Base-by-base conservation (phyloP, 495 filamentous ascomycete genomes). In the Penicillium roqueforti region DNA sequence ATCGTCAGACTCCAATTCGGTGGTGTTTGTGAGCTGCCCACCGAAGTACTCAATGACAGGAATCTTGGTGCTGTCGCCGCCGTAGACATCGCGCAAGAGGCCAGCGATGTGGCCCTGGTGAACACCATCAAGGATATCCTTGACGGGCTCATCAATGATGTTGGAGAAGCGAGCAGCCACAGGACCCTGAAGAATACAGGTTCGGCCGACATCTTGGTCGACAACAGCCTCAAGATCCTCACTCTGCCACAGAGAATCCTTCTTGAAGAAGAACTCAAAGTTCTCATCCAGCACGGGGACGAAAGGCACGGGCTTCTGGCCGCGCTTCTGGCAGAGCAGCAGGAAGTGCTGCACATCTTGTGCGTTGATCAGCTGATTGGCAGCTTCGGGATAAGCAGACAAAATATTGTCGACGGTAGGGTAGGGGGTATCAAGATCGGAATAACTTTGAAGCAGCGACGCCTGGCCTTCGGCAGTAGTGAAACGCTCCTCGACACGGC, bases 221-320 rank as follows among this genome's bases (percentile, higher is more conserved):
- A 97, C 89, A 61, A 98, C 93, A 32, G 93, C 93, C 57, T 90
- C 92, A 11, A 98, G 81, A 66, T 97, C 92, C 71, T 98, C 93
- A 0, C 92, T 96, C 72, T 98, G 93, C 93, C 93, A 98, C 25
- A 98, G 83, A n/a, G 92, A 97, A 71, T 98, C 93, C 74, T 98
- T 98, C 84, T 98, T 98, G 85, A 98, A 97, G 76, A 87, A 98
- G 70, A 91, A 95, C 68, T 97, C 93, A 45, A 98, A 97, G 59
- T 88, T 92, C 50, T 95, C 92, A 68, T 98, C 93, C 26, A 98
- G 79, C 4, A 85, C 78, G 11, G 93, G 93, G 44, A 98, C 91
- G 63, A 98, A 98, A 3, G 92, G 92, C 14, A 93, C 88, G 1
- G 93, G 93, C 76, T 98, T 98, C 77, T 98, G 95, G 16, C 88